Conservation (phyloP, 495 filamentous ascomycete genomes). For the Stereocaulon alpinum region DNA sequence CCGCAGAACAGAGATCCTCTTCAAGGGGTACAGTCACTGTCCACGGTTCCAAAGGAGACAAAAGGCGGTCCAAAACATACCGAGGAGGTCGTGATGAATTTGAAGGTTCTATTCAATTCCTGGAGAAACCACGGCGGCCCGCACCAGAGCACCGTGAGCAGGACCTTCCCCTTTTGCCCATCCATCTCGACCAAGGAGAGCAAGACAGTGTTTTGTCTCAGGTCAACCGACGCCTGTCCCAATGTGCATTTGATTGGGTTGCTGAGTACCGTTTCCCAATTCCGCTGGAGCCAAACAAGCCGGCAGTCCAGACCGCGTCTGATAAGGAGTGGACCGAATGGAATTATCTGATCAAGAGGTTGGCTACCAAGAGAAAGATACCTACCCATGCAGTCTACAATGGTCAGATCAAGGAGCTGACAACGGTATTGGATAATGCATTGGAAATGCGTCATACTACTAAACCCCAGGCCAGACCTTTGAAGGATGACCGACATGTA, state of each 20-base stretch:
- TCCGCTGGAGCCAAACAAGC: conserved; percentile 67
- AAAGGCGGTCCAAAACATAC: conserved; percentile 11
- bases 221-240: conserved; percentile 75
- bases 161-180: conserved; percentile 70
- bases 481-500: conserved; percentile 86
- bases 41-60: conserved; percentile 10
- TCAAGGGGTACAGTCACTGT: conserved; percentile 10
- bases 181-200: conserved; percentile 70
- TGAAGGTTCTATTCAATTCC: conserved; percentile 25
- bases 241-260: conserved; percentile 81
- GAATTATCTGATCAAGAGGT: conserved; percentile 76
- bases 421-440: conserved; percentile 73
- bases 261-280: conserved; percentile 85
- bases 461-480: conserved; percentile 69
- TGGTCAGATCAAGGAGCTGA: conserved; percentile 80
- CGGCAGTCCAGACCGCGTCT: conserved; percentile 63
- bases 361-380: conserved; percentile 77
- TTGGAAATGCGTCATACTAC: conserved; percentile 77
- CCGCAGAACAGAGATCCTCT: conserved; percentile 1
- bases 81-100: conserved; percentile 59
- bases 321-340: conserved; percentile 89
- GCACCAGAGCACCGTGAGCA: conserved; percentile 58
- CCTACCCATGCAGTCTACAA: conserved; percentile 75
- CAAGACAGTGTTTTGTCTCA: conserved; percentile 69
- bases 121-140: conserved; percentile 4